Conservation (phyloP, 495 filamentous ascomycete species). For the Aspergillus asperescens region DNA sequence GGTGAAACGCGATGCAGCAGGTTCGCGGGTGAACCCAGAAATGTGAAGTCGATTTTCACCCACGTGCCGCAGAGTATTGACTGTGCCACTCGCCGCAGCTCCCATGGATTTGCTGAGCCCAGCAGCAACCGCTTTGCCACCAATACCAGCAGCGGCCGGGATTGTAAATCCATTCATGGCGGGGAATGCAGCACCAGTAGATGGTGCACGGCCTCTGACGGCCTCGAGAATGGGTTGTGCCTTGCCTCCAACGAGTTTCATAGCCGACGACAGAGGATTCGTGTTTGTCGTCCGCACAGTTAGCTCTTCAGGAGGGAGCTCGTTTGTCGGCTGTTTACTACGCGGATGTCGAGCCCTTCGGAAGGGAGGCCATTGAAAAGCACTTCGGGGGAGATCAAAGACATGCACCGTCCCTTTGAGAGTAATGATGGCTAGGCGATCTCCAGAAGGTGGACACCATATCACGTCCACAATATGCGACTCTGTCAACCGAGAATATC, state of each 20-base stretch:
- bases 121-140: conserved; percentile 74
- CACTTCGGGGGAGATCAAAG: conserved; percentile 74
- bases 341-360: conserved; percentile 52
- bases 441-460: conserved; percentile 77
- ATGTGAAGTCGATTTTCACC: conserved; percentile 81
- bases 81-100: conserved; percentile 71
- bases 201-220: conserved; percentile 46
- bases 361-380: conserved; percentile 85
- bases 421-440: conserved; percentile 78
- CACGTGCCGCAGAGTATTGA: conserved; percentile 72
- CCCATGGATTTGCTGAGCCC: conserved; percentile 80
- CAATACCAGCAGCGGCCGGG: conserved; percentile 61
- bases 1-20: conserved; percentile 35
- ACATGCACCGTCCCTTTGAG: conserved; percentile 92
- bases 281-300: conserved; percentile 49
- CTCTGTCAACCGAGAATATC: conserved; percentile 85
- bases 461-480: conserved; percentile 84
- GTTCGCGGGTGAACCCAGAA: conserved; percentile 47
- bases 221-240: conserved; percentile 58
- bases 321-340: conserved; percentile 28
- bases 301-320: conserved; percentile 35
- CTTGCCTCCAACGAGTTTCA: conserved; percentile 48
- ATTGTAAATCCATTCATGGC: conserved; percentile 45
- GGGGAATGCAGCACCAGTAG: conserved; percentile 45
- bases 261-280: conserved; percentile 60